phyloP scores from a whole-genome alignment of 202 grass and related monocot genomes.

The Eragrostis tef region DNA sequence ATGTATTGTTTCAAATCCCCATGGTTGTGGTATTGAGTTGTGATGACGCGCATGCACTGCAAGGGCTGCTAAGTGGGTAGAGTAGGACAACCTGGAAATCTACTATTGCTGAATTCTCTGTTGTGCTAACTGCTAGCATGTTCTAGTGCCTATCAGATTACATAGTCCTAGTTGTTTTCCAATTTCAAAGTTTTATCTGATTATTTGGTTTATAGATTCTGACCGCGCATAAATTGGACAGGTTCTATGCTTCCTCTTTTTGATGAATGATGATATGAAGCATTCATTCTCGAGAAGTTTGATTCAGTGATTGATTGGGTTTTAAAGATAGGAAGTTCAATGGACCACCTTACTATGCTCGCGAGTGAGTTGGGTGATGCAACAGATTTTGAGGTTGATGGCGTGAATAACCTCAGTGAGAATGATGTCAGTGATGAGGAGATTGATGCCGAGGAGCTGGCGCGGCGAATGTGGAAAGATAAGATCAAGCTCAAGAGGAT shows the following conservation, averaged over 20 bases:
- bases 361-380: constrained; percentile 56
- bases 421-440: constrained; percentile 99
- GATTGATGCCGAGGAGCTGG: constrained; percentile 70
- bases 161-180: background rate
- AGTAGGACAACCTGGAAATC: background rate
- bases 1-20: background rate
- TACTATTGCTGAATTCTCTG: background rate
- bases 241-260: constrained; percentile 18
- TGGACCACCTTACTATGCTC: constrained; percentile 60
- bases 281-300: background rate
- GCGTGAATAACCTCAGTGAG: constrained; percentile 62
- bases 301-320: constrained; percentile 1
- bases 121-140: background rate
- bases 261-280: constrained; percentile 26
- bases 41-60: background rate
- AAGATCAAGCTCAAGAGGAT: constrained; percentile 83
- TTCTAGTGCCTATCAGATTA: background rate
- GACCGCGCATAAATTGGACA: constrained; percentile 27
- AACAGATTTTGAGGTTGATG: constrained; percentile 70
- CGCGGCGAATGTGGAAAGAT: constrained; percentile 91
- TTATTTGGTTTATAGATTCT: constrained; percentile 18
- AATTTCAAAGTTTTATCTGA: background rate
- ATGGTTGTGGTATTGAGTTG: background rate
- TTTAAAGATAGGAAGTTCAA: constrained; percentile 19
- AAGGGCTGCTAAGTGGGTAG: background rate